Base-by-base conservation (phyloP, 2,329 filamentous ascomycete genomes). In the Ophiocordyceps australis region DNA sequence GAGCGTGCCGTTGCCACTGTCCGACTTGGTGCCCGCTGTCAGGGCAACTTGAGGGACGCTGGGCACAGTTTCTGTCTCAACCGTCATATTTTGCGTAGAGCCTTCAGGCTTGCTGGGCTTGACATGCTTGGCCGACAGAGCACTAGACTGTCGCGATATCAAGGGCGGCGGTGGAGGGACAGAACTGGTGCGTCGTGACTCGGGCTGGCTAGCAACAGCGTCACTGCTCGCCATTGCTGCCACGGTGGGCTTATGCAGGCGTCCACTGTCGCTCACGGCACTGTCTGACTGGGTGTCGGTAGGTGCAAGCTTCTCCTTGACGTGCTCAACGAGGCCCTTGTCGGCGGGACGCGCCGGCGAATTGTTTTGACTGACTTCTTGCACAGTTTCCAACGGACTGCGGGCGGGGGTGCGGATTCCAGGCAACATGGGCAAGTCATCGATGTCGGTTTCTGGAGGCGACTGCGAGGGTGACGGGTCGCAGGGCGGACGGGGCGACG, bases 41-140 rank as follows among this genome's bases (percentile, higher is more conserved):
- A 93, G 59, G 8, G 76, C 71, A 16, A 85, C 67, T 42, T 92
- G 85, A 9, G 85, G 82, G 28, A 94, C 78, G 4, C 85, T 92
- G 22, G 72, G 77, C 20, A 98, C 89, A 1, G 85, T 92, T 50
- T 98, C 89, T 0, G 89, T 94, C 55, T 98, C 89, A 10, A 95
- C 86, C 8, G 82, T 95, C 83, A 98, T 94, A 40, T 81, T 89
- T 43, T 77, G 73, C 30, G 74, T 65, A 19, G 79, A 76, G n/a
- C 72, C 74, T 44, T 92, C 80, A 16, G 68, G 57, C 45, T 85
- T 81, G 18, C 67, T 61, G n/a, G n/a, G n/a, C 43, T 83, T 80
- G 29, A 60, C 54, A 28, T 79, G 64, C 32, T 74, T 74, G 19
- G 76, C 65, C 25, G 73, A 70, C 32, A 64, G 49, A 38, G 52